These are phyloP conservation scores for Botrytis deweyae DNA, from an alignment of 2,329 filamentous ascomycete genomes.

Conservation along the genomic window DNA sequence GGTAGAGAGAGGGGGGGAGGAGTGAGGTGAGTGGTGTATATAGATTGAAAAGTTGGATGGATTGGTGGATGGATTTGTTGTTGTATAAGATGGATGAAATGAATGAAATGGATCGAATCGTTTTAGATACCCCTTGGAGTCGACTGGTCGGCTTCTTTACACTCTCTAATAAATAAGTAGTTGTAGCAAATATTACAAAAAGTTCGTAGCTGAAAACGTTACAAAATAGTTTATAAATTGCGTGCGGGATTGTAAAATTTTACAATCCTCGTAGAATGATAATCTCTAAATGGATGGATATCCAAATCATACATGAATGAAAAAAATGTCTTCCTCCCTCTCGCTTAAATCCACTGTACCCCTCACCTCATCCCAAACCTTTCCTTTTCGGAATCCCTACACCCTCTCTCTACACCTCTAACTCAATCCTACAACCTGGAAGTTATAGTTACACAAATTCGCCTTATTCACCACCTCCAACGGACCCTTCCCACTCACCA, in stretches of 20 bases:
- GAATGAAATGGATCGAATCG: not conserved
- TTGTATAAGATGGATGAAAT: not conserved
- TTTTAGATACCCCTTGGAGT: conserved; percentile 7
- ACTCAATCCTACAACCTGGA: conserved; percentile 22
- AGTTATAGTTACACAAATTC: conserved; percentile 24
- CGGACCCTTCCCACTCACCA: conserved; percentile 24
- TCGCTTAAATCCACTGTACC: not conserved
- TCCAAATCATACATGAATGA: not conserved
- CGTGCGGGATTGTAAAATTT: not conserved
- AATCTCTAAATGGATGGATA: not conserved
- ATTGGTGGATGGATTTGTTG: not conserved
- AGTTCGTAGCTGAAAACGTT: not conserved
- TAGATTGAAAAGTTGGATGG: not conserved
- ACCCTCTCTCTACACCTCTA: not conserved
- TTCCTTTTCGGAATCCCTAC: not conserved
- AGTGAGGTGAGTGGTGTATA: too few species aligned
- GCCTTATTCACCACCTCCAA: conserved; percentile 24
- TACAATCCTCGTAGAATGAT: not conserved
- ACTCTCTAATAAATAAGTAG: not conserved
- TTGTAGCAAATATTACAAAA: not conserved
- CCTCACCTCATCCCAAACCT: not conserved
- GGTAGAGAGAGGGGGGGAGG: not conserved
- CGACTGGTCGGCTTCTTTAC: conserved; percentile 7
- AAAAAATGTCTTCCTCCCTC: not conserved
- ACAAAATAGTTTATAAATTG: not conserved